phyloP scores from a whole-genome alignment of 2,329 filamentous ascomycete genomes.

The Meredithiella fracta region DNA sequence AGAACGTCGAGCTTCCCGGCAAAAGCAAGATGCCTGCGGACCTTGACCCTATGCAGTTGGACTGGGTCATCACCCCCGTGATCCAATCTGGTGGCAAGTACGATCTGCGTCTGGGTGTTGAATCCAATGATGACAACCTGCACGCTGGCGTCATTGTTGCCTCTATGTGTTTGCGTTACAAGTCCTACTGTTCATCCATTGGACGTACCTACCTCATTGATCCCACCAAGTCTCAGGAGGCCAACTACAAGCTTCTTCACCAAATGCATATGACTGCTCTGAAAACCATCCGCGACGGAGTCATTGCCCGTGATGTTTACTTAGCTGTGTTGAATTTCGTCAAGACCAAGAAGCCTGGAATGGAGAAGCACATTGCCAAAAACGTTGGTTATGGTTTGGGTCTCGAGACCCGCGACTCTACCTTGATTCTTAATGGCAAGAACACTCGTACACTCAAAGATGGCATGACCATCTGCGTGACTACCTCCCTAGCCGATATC shows the following conservation, averaged over 20 bases:
- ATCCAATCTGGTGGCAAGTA: conserved; percentile 94
- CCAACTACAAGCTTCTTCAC: conserved; percentile 77
- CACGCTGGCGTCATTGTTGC: conserved; percentile 90
- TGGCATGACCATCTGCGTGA: conserved; percentile 89
- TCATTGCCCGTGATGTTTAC: conserved; percentile 77
- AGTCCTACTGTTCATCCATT: conserved; percentile 85
- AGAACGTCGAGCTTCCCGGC: conserved; percentile 52
- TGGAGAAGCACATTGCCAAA: conserved; percentile 89
- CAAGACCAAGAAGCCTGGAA: conserved; percentile 79
- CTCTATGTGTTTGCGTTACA: conserved; percentile 82
- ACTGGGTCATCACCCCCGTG: conserved; percentile 82
- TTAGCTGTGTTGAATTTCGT: conserved; percentile 67
- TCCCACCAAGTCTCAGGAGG: conserved; percentile 89
- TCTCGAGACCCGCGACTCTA: conserved; percentile 74
- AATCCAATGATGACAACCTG: conserved; percentile 65
- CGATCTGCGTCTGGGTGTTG: conserved; percentile 65
- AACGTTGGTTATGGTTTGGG: conserved; percentile 86
- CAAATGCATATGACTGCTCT: conserved; percentile 77
- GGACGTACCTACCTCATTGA: conserved; percentile 92
- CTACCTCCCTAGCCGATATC: conserved; percentile 77
- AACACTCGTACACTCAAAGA: conserved; percentile 72
- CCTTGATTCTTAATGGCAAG: conserved; percentile 73
- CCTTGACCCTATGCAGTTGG: conserved; percentile 75
- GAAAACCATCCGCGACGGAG: conserved; percentile 79
- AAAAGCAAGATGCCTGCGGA: conserved; percentile 66